Evolutionary conservation across 2,329 filamentous ascomycete genomes (phyloP), one percentile per base, ranked within the genome.

Genomic region (Xylariaceae sp.): DNA sequence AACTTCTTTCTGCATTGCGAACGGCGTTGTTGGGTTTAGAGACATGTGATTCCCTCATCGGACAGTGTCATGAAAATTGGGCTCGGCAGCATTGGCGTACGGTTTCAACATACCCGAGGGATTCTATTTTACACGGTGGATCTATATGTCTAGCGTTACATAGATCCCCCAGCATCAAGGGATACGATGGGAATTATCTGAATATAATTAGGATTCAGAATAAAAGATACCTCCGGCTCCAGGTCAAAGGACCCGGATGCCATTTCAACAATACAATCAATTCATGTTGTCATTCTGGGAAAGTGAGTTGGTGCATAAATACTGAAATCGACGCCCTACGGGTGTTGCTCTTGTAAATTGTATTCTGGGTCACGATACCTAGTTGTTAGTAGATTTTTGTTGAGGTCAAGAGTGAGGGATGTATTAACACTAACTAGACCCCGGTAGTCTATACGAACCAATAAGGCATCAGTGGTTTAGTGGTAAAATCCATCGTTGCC

Each of bases 401-500:
- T 34, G 32, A 26, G 5, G 26, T 8, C 5, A 8, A 4, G 8
- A 26, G 26, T 8, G 4, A 8, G 5, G 8, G 5, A 26, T 8
- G 8, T 26, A 26, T 4, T 26, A 8, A 26, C 26, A 26, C 4
- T 26, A n/a, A n/a, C n/a, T n/a, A n/a, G 26, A 26, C 26, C 6
- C 13, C 10, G 32, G 13, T 34, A 5, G 3, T 34, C 13, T 10
- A 34, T 10, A 13, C 13, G 9, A 18, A 37, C 1, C n/a, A n/a
- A n/a, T n/a, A 37, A 13, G 26, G 51, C 46, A 54, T 54, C 66
- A 72, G 72, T 75, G 73, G 73, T 76, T 76, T 76, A 76, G 73
- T 75, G 74, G 74, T 76, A 76, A 74, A 76, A 76, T 76, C 72
- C 73, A 74, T 76, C 74, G 74, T 76, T 76, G 74, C 74, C 74